Conservation (phyloP, 306 rosid species). For the Trichosanthes truncata region DNA sequence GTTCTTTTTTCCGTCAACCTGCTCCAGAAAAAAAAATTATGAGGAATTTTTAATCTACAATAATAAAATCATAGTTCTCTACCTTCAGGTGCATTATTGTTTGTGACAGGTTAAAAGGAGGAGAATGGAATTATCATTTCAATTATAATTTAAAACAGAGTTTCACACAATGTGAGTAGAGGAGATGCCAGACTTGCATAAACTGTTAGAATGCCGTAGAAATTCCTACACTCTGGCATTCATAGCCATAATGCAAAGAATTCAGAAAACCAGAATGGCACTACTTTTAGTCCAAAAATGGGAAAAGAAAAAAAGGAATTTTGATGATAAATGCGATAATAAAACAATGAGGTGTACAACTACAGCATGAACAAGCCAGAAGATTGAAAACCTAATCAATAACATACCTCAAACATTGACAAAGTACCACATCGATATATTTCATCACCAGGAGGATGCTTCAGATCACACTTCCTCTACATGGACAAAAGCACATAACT, state of each 20-base stretch:
- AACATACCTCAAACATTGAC: constrained; percentile 95
- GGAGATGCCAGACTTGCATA: not conserved
- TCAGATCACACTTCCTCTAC: constrained; percentile 96
- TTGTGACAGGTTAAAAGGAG: not conserved
- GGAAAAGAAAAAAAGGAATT: not conserved
- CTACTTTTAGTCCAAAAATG: not conserved
- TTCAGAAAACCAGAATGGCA: not conserved
- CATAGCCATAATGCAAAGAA: not conserved
- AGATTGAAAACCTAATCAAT: not conserved
- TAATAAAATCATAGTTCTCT: not conserved
- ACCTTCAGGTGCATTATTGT: not conserved
- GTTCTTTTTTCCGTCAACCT: constrained; percentile 99
- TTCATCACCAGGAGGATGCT: constrained; percentile 99
- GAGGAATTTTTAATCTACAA: not conserved
- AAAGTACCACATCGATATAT: constrained; percentile 94
- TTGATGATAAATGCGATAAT: not conserved
- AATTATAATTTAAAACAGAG: not conserved
- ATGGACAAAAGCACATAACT: constrained; percentile 14
- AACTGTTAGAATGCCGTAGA: not conserved
- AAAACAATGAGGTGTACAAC: not conserved
- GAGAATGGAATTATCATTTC: not conserved
- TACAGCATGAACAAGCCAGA: not conserved
- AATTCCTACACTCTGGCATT: not conserved
- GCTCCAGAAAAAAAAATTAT: constrained; percentile 15
- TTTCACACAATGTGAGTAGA: not conserved